These are phyloP conservation scores for Fagopyrum tataricum DNA, from an alignment of 148 eudicot species.

Conservation along the genomic window DNA sequence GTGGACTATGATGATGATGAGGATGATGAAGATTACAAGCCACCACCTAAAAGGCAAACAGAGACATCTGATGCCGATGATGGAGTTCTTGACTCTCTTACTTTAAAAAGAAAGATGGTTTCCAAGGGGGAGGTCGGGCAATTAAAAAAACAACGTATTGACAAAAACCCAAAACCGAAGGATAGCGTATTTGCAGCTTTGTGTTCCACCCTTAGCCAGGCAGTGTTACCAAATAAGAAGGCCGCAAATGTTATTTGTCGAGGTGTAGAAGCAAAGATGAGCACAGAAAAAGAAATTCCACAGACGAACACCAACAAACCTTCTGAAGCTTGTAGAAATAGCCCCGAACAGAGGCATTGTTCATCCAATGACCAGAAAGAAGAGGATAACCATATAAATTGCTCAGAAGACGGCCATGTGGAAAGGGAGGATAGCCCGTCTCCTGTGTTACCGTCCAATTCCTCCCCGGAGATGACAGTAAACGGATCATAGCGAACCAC, in stretches of 20 bases:
- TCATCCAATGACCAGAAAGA: slow-evolving; percentile 23
- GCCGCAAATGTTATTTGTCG: slow-evolving; percentile 25
- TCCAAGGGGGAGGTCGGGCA: slow-evolving; percentile 50
- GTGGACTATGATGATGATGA: slow-evolving; percentile 97
- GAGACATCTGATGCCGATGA: slow-evolving; percentile 62
- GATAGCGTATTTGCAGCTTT: slow-evolving; percentile 64
- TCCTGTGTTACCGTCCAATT: slow-evolving; percentile 25
- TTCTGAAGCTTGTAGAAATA: slow-evolving; percentile 23
- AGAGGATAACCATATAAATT: slow-evolving; percentile 24
- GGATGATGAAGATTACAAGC: slow-evolving; percentile 87
- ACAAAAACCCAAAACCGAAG: slow-evolving; percentile 44
- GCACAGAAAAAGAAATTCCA: slow-evolving; percentile 27
- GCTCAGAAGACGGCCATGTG: slow-evolving; percentile 31
- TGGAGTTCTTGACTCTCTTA: slow-evolving; percentile 39
- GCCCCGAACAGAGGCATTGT: slow-evolving; percentile 20
- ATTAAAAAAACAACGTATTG: slow-evolving; percentile 47
- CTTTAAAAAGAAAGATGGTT: slow-evolving; percentile 53
- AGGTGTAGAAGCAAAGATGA: slow-evolving; percentile 23
- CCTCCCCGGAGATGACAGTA: slow-evolving; percentile 63
- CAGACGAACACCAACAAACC: slow-evolving; percentile 28
- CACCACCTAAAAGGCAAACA: slow-evolving; percentile 67
- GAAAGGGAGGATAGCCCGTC: slow-evolving; percentile 37
- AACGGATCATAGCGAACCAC: slow-evolving; percentile 44
- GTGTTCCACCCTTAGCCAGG: slow-evolving; percentile 66
- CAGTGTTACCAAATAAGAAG: slow-evolving; percentile 64